Conservation (phyloP, 371 early-diverging fungal genomes). For the Mucor circinelloides region DNA sequence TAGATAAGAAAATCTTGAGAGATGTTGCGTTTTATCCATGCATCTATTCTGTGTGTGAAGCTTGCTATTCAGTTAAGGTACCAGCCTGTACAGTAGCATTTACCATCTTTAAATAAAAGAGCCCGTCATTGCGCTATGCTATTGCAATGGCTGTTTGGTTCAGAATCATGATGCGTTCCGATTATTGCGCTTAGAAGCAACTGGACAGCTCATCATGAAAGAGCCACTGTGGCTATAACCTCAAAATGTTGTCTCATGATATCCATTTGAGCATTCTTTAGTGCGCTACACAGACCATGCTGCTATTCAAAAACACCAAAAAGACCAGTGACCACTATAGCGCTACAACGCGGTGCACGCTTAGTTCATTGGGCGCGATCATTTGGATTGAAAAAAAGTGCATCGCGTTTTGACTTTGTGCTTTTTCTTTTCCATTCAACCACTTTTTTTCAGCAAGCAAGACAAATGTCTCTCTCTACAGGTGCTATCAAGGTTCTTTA, state of each 20-base stretch:
- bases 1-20: not conserved
- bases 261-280: not conserved
- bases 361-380: not conserved
- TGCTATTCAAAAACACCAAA: not conserved
- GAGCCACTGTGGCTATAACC: too few species aligned
- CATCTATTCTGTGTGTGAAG: too few species aligned
- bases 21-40: too few species aligned
- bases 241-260: too few species aligned
- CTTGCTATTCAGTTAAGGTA: too few species aligned
- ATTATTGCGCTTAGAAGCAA: too few species aligned
- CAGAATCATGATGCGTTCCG: too few species aligned
- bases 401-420: not conserved
- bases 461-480: conserved; percentile 34
- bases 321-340: not conserved
- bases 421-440: not conserved
- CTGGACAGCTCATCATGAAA: too few species aligned
- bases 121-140: too few species aligned
- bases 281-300: not conserved
- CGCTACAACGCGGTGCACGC: not conserved
- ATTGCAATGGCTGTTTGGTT: too few species aligned
- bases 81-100: too few species aligned
- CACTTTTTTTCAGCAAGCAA: not conserved
- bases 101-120: too few species aligned
- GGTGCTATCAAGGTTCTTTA: conserved; percentile 50
- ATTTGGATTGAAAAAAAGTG: conserved; percentile 8